Percentiles rank a stretch among this genome's conserved stretches.
These are phyloP conservation scores for Leucosporidium scottii DNA, from an alignment of 768 basidiomycete genomes.

Conservation along the genomic window DNA sequence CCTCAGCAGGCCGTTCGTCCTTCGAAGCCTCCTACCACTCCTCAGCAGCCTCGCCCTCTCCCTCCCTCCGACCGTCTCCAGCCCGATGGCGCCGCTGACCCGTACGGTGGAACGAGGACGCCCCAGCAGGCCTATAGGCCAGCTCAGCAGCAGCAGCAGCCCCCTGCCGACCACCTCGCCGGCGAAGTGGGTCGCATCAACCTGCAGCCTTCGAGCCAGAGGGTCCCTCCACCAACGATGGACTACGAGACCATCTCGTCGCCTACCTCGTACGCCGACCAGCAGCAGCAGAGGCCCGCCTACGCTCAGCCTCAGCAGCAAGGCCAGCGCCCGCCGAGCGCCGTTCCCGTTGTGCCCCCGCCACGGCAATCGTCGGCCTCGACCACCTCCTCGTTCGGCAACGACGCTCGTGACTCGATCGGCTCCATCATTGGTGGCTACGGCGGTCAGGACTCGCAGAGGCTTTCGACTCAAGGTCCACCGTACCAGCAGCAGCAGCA, in stretches of 20 bases:
- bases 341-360: conserved; percentile 9
- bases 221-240: too few relatives aligned
- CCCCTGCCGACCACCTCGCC: conserved; percentile 5
- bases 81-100: neutral
- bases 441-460: conserved; percentile 9
- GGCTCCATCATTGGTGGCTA: conserved; percentile 21
- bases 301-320: conserved; percentile 7
- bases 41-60: conserved; percentile 8
- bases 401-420: conserved; percentile 31
- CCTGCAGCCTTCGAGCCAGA: conserved; percentile 2
- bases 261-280: neutral
- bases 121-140: conserved; percentile 8
- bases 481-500: conserved; percentile 4
- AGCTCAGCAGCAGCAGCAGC: conserved; percentile 18
- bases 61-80: conserved; percentile 22
- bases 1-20: neutral
- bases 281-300: conserved; percentile 3
- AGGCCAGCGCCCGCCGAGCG: neutral
- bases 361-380: conserved; percentile 29
- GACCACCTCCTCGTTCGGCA: conserved; percentile 20
- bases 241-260: too few relatives aligned
- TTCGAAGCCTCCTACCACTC: conserved; percentile 18
- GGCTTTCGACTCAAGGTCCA: neutral
- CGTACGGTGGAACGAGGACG: conserved; percentile 3
- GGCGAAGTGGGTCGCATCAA: conserved; percentile 27